Base-by-base conservation (phyloP, 768 basidiomycete genomes). In the Mycena rebaudengoi region DNA sequence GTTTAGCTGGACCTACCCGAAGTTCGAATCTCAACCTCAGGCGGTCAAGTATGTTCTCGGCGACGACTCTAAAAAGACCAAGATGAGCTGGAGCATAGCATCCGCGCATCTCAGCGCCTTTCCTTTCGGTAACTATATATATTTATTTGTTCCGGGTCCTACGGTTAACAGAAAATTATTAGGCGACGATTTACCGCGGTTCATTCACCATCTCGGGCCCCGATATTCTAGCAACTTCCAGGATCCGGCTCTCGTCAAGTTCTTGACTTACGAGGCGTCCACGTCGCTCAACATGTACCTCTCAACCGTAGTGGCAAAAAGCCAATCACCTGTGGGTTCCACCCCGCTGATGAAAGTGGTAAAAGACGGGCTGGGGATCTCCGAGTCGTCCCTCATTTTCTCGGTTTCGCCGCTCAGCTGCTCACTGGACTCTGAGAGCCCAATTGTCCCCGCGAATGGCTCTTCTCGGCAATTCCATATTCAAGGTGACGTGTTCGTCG, bases 241-340 rank as follows among this genome's bases (percentile, higher is more conserved):
- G 71, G 91, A 93, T 48, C 83, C 82, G 10, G 73, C 84, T 3
- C 82, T 95, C 33, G 79, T 88, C 66, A 88, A 85, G 44, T 94
- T 94, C 73, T 78, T 95, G 48, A 96, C 94, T 0, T 96, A 95
- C 73, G 91, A 94, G 67, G 91, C 91, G 0, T 87, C 90, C 5
- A 93, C 94, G 0, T 92, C 92, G 0, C 81, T 95, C 54, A 94
- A 92, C 71, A 92, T 95, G 82, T 88, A 88, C 67, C 77, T 96
- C 18, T 80, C 83, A 30, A 83, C 79, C 33, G 70, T 83, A 40
- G 76, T 80, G 13, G 69, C 82, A n/a, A 74, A 75, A 48, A 75
- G 74, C 33, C 65, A 75, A 0, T 64, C 74, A 7, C 68, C 76
- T 4, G 72, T 62, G 20, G 62, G 67, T 0, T 53, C 60, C 7